Conservation (phyloP, 495 filamentous ascomycete species). For the Astrothelium subdiscretum region DNA sequence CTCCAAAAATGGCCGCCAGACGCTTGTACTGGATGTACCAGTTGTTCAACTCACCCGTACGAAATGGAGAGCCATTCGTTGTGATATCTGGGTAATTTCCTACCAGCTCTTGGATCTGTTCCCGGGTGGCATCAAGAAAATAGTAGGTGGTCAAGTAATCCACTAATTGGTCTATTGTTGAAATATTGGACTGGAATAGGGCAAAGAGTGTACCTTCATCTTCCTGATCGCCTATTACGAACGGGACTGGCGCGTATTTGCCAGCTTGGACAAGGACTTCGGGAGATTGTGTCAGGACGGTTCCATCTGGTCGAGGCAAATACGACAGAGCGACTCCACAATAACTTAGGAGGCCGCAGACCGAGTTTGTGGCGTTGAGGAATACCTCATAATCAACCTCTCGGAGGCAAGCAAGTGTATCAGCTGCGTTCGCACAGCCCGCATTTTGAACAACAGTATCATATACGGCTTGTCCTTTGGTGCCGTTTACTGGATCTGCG, state of each 20-base stretch:
- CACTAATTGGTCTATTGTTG: slow-evolving; percentile 42
- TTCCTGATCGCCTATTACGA: slow-evolving; percentile 50
- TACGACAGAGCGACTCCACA: not conserved
- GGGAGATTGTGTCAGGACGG: slow-evolving; percentile 35
- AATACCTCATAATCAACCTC: slow-evolving; percentile 35
- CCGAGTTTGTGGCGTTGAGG: slow-evolving; percentile 5
- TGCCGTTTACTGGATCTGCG: slow-evolving; percentile 25
- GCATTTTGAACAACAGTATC: slow-evolving; percentile 28
- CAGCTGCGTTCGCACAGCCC: slow-evolving; percentile 29
- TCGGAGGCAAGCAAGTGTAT: slow-evolving; percentile 32
- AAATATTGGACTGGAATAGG: slow-evolving; percentile 53
- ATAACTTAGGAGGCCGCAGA: slow-evolving; percentile 5
- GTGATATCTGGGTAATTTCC: slow-evolving; percentile 38
- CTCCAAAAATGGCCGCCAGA: slow-evolving; percentile 62
- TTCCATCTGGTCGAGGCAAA: not conserved
- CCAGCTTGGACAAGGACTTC: slow-evolving; percentile 38
- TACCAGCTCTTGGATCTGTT: slow-evolving; percentile 33
- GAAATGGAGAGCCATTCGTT: slow-evolving; percentile 50
- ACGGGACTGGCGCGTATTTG: slow-evolving; percentile 44
- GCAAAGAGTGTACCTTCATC: slow-evolving; percentile 50
- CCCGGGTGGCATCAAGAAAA: slow-evolving; percentile 31
- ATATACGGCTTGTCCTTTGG: slow-evolving; percentile 18
- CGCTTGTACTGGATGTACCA: slow-evolving; percentile 67
- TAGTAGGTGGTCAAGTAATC: slow-evolving; percentile 50
- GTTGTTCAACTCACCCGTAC: slow-evolving; percentile 49